Evolutionary conservation across 73 alveolate species (phyloP), one percentile per base, ranked within the genome.

Genomic region (Uronychia setigera): DNA sequence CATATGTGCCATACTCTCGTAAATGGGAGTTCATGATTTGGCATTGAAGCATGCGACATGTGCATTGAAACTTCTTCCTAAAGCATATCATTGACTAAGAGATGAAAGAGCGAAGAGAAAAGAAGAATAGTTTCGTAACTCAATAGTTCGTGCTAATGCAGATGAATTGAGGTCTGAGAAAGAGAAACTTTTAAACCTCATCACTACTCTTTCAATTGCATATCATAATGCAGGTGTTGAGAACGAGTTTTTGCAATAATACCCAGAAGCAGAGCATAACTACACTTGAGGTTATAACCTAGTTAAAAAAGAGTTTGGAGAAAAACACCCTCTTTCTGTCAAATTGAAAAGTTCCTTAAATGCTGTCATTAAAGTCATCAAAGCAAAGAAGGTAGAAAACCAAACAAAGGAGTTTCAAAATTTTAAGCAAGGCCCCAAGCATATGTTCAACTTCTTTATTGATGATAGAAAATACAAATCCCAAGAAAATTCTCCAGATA

Each of bases 1-100:
- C 59, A 92, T 92, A 25, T 92, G 97, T 31, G 92, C 92, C 13
- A 83, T 92, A 19, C 80, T 92, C 33, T 92, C 97, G 0, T 31
- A 80, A 14, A 32, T 88, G 58, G 81, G 80, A 14, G 80, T 81
- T 26, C 95, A 90, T 76, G 80, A 80, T 0, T 19, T 58, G 75
- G 95, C 95, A 19, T 46, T 79, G 27, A 25, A 35, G 27, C 81
- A 84, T 57, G 95, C 84, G 0, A 32, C 32, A 57, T 32, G 79
- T 29, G 88, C 95, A 35, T 57, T 90, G 11, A 76, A 90, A 75
- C 83, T 82, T 11, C 79, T 82, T 1, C 89, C 89, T 1, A 26
- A 29, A 0, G 89, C 83, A 74, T 82, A 82, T 29, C 13, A 57
- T 11, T 33, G 59, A 33, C 80, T 74, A 11, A 82, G 74, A 29